A percentile compares a stretch with the other conserved stretches of the same genome.
phyloP scores from a whole-genome alignment of 106 monocot species.

The Dactylorhiza incarnata region DNA sequence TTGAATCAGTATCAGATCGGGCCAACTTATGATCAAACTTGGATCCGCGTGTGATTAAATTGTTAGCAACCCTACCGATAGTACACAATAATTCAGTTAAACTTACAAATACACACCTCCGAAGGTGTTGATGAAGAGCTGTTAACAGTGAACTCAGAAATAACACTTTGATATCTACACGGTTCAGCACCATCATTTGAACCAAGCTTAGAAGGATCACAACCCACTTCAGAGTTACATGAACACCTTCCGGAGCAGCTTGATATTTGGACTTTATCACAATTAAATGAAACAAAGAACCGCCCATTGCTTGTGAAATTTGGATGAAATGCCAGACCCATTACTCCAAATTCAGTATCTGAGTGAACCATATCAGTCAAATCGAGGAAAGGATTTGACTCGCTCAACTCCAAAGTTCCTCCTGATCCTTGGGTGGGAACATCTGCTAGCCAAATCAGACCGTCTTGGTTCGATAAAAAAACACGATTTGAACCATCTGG shows the following conservation, averaged over 20 bases:
- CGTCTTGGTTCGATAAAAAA: constrained; percentile 61
- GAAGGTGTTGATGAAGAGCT: constrained; percentile 48
- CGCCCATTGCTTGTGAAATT: constrained; percentile 67
- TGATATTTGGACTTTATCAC: constrained; percentile 39
- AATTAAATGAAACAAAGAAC: constrained; percentile 58
- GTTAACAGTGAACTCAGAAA: constrained; percentile 59
- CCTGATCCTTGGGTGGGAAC: constrained; percentile 73
- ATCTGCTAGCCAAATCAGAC: constrained; percentile 66
- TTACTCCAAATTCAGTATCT: constrained; percentile 52
- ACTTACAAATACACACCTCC: constrained; percentile 15
- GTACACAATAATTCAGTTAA: not conserved
- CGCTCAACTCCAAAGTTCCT: constrained; percentile 36
- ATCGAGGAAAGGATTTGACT: constrained; percentile 65
- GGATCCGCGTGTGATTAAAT: too few species aligned
- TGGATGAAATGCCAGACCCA: constrained; percentile 83
- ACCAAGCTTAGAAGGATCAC: constrained; percentile 68
- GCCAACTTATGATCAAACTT: too few species aligned
- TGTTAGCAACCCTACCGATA: not conserved
- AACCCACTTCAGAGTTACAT: constrained; percentile 77
- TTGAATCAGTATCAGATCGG: too few species aligned
- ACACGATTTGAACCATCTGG: constrained; percentile 89
- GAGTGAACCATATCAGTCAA: constrained; percentile 57
- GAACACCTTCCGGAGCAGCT: constrained; percentile 77
- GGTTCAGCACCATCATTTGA: constrained; percentile 43
- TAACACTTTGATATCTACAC: constrained; percentile 63